phyloP scores from a whole-genome alignment of 495 filamentous ascomycete genomes.

The Xanthoparmelia taractica region DNA sequence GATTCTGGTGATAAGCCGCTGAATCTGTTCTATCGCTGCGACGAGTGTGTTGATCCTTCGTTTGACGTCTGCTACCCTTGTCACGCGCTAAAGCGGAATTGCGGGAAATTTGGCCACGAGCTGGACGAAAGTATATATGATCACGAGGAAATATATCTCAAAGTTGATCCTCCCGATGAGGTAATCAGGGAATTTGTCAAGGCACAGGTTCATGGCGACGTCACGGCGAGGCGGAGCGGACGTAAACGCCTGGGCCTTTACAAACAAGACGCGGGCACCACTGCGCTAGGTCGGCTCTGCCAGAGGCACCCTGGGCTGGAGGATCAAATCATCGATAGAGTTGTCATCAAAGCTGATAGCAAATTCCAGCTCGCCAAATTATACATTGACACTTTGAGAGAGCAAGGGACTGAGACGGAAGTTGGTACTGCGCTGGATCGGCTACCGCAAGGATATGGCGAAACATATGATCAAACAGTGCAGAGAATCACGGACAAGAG shows the following conservation, averaged over 20 bases:
- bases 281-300: constrained; percentile 22
- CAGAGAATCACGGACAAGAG: constrained; percentile 4
- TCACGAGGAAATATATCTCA: not conserved
- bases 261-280: constrained; percentile 14
- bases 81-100: not conserved
- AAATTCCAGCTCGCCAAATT: constrained; percentile 28
- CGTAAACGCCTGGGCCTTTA: not conserved
- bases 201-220: constrained; percentile 11
- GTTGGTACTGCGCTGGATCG: constrained; percentile 20
- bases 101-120: not conserved
- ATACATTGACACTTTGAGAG: constrained; percentile 22
- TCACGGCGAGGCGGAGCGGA: no score
- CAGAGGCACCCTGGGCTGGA: constrained; percentile 16
- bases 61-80: not conserved
- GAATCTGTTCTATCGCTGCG: constrained; percentile 10
- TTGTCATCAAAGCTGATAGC: constrained; percentile 23
- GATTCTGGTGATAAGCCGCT: constrained; percentile 1
- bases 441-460: constrained; percentile 21
- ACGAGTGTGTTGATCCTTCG: not conserved
- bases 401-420: constrained; percentile 14
- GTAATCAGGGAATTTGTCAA: constrained; percentile 15
- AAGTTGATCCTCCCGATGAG: constrained; percentile 11
- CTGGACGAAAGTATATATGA: no score
- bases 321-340: constrained; percentile 18
- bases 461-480: constrained; percentile 21